A percentile compares a stretch with the other conserved stretches of the same genome.
These are phyloP conservation scores for Botryotinia calthae DNA, from an alignment of 2,329 filamentous ascomycete species.

Conservation along the genomic window DNA sequence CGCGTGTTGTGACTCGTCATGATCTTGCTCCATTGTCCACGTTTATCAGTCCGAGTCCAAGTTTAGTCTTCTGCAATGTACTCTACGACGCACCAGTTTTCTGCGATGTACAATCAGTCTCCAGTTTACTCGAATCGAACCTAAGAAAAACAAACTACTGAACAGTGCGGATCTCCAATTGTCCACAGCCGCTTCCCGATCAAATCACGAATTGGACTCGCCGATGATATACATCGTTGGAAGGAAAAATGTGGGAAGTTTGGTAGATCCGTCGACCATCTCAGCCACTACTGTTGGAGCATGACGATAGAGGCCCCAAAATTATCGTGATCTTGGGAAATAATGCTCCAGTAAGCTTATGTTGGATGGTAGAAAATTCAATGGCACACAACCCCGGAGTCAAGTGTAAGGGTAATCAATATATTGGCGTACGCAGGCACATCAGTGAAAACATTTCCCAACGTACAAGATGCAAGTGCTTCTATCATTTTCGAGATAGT, in stretches of 20 bases:
- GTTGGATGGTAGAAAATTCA: neutral
- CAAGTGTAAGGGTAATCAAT: neutral
- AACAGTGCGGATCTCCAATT: constrained; percentile 20
- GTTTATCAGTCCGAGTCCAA: neutral
- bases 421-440: neutral
- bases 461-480: neutral
- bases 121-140: neutral
- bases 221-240: neutral
- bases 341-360: neutral
- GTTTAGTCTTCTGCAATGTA: neutral
- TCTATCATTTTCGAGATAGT: neutral
- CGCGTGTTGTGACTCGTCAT: neutral
- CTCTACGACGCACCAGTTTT: neutral
- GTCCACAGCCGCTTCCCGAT: neutral
- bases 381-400: neutral
- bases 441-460: neutral
- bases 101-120: neutral
- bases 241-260: neutral
- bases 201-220: neutral
- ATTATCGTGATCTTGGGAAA: neutral
- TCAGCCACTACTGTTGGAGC: neutral
- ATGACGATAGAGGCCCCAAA: neutral
- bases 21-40: neutral
- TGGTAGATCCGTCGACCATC: neutral
- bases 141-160: constrained; percentile 17